Conservation (phyloP, 2,329 filamentous ascomycete species). For the Alternaria longipes region DNA sequence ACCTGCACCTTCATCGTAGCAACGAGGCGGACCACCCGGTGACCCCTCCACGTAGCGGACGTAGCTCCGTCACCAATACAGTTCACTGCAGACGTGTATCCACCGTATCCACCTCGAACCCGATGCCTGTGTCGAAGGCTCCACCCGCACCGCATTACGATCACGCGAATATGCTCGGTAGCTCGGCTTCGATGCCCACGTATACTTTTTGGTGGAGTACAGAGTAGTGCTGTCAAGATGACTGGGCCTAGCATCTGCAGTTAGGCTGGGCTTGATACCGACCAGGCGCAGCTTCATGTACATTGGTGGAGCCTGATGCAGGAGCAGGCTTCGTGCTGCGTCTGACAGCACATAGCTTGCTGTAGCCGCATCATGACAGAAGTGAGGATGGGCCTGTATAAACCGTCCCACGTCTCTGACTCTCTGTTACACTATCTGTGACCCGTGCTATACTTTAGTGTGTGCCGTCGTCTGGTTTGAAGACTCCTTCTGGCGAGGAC, state of each 20-base stretch:
- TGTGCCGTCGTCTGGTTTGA: not conserved
- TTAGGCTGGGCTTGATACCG: not conserved
- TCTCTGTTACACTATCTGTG: not conserved
- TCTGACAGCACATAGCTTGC: not conserved
- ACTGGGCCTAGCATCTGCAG: not conserved
- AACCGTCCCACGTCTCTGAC: not conserved
- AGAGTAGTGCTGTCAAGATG: not conserved
- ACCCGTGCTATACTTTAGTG: not conserved
- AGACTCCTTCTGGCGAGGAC: not conserved
- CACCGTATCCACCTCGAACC: slow-evolving; percentile 11
- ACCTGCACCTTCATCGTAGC: slow-evolving; percentile 9
- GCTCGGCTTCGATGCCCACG: not conserved
- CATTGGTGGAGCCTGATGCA: slow-evolving; percentile 2
- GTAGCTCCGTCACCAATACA: slow-evolving; percentile 10
- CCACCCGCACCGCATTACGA: slow-evolving; percentile 10
- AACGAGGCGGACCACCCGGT: slow-evolving; percentile 6
- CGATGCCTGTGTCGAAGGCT: slow-evolving; percentile 10
- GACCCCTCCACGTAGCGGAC: slow-evolving; percentile 10
- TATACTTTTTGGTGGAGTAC: not conserved
- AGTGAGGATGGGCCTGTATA: not conserved
- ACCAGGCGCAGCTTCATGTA: slow-evolving; percentile 1
- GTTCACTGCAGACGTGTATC: slow-evolving; percentile 11
- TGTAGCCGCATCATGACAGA: not conserved
- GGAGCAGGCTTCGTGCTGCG: not conserved
- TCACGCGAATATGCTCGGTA: not conserved